A percentile compares a stretch with the other conserved stretches of the same genome.
Evolutionary conservation across 345 rosid species (phyloP).

Genomic region (Populus deltoides): DNA sequence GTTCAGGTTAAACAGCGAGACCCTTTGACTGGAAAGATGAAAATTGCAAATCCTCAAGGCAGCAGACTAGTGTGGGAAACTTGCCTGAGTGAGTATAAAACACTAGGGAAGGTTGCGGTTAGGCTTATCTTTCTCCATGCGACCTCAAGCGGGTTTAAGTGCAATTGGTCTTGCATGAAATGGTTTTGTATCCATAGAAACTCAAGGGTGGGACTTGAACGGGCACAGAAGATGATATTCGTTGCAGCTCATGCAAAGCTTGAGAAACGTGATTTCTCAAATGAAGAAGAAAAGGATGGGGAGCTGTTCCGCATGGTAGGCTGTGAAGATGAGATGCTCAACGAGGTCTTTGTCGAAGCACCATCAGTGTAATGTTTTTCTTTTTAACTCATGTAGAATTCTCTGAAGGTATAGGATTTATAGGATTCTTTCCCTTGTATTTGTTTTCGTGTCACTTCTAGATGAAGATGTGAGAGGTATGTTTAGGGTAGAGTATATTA

Average conservation of each 20-base stretch:
- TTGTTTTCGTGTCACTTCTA: constrained; percentile 21
- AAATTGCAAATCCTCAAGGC: constrained; percentile 57
- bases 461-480: constrained; percentile 25
- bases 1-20: constrained; percentile 57
- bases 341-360: constrained; percentile 42
- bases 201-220: constrained; percentile 40
- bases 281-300: constrained; percentile 51
- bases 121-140: constrained; percentile 60
- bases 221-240: constrained; percentile 53
- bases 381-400: constrained; percentile 33
- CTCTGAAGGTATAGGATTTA: constrained; percentile 32
- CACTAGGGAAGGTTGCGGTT: constrained; percentile 50
- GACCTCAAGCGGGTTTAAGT: constrained; percentile 47
- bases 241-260: constrained; percentile 59
- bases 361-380: constrained; percentile 44
- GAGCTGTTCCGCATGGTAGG: constrained; percentile 35
- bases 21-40: constrained; percentile 54
- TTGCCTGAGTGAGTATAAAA: constrained; percentile 51
- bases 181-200: constrained; percentile 39
- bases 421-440: constrained; percentile 24
- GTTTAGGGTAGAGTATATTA: constrained; percentile 19
- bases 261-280: constrained; percentile 42
- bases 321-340: constrained; percentile 46
- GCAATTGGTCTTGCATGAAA: constrained; percentile 45
- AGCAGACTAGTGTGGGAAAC: constrained; percentile 68